These are phyloP conservation scores for Penicillium sp. DNA, from an alignment of 2,329 filamentous ascomycete species.

Conservation along the genomic window DNA sequence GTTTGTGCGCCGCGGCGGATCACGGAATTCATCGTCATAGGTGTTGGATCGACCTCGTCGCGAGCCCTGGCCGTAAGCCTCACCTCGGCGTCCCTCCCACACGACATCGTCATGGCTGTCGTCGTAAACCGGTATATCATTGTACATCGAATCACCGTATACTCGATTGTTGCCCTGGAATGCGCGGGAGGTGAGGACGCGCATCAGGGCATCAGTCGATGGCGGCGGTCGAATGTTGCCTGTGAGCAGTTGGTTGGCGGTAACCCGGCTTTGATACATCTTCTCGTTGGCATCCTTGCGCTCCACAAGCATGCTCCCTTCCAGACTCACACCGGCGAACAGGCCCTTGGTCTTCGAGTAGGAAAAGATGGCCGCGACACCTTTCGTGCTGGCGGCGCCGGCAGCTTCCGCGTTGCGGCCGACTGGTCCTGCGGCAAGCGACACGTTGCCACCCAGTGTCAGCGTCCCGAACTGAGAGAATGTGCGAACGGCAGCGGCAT, in stretches of 20 bases:
- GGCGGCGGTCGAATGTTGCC: constrained; percentile 75
- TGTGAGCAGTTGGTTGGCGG: constrained; percentile 75
- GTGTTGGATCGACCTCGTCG: constrained; percentile 55
- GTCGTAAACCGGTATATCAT: constrained; percentile 87
- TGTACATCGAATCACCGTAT: constrained; percentile 72
- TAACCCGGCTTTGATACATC: constrained; percentile 80
- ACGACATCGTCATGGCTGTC: constrained; percentile 76
- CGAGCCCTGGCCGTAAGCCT: constrained; percentile 66
- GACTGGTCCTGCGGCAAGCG: constrained; percentile 87
- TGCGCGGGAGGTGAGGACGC: constrained; percentile 75
- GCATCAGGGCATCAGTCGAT: constrained; percentile 79
- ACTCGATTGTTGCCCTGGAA: constrained; percentile 66
- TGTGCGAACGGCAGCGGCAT: constrained; percentile 80
- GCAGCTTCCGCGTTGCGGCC: constrained; percentile 95
- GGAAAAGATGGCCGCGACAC: constrained; percentile 88
- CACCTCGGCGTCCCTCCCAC: constrained; percentile 73
- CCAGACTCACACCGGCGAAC: constrained; percentile 91
- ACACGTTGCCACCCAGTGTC: constrained; percentile 93
- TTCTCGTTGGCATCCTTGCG: constrained; percentile 96
- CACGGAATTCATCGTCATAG: constrained; percentile 53
- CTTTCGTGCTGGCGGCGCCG: constrained; percentile 83
- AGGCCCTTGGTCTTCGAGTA: constrained; percentile 98
- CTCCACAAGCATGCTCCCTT: constrained; percentile 90
- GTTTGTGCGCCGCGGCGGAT: constrained; percentile 48
- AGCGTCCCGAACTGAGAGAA: constrained; percentile 90